Conservation (phyloP, 2,329 filamentous ascomycete species). For the Pestalotiopsis fici region DNA sequence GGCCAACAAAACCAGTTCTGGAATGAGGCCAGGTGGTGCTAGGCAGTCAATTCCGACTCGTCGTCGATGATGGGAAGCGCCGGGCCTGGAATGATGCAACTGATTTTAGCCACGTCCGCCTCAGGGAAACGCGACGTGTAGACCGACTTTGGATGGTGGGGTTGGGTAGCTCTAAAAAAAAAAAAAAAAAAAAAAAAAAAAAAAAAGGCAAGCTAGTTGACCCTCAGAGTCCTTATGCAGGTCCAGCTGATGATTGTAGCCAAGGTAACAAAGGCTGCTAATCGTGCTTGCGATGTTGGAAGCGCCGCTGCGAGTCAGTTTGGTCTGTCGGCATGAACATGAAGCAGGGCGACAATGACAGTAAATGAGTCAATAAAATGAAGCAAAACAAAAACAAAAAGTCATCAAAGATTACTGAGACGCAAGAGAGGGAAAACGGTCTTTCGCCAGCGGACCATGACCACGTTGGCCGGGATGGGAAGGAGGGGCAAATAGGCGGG, state of each 20-base stretch:
- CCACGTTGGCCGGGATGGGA: background rate
- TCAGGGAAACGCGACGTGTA: background rate
- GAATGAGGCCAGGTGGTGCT: conserved; percentile 7
- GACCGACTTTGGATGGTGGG: background rate
- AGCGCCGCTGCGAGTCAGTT: background rate
- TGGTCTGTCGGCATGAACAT: background rate
- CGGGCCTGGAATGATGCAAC: conserved; percentile 5
- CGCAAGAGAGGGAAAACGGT: background rate
- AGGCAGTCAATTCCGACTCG: conserved; percentile 6
- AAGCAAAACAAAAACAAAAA: background rate
- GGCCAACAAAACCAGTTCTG: background rate
- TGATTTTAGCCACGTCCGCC: conserved; percentile 7
- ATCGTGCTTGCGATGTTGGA: background rate
- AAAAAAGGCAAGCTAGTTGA: background rate
- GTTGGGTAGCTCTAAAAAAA: too few species aligned
- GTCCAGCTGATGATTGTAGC: background rate
- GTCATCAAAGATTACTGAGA: background rate
- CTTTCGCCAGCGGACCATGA: background rate
- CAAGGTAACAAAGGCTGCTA: too few species aligned
- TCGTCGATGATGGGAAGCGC: background rate
- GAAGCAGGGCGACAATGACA: background rate
- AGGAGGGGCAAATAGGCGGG: conserved; percentile 4
- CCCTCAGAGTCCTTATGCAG: background rate
- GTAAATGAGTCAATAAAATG: background rate
- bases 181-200: too few species aligned